Percentiles rank a stretch among this genome's conserved stretches.
Conservation (phyloP, 2,329 filamentous ascomycete genomes). For the Cercospora janseana region DNA sequence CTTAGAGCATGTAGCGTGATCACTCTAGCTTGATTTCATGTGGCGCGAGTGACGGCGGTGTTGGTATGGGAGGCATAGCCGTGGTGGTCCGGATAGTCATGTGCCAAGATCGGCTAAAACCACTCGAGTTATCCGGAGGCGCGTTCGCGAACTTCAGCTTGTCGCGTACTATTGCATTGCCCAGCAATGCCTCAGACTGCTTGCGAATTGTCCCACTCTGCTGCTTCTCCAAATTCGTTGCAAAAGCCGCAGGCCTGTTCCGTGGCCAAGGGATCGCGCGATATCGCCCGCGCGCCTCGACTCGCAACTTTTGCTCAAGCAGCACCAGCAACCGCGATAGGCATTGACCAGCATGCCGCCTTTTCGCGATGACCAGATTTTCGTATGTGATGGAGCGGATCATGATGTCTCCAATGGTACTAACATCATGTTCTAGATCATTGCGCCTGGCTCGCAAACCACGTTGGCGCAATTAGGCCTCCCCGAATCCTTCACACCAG, state of each 20-base stretch:
- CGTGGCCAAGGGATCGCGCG: background rate
- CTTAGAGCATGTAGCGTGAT: too few relatives aligned
- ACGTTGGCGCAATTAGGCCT: slow-evolving; percentile 90
- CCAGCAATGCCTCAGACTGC: too few relatives aligned
- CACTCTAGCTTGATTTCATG: too few relatives aligned
- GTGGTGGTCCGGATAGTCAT: background rate
- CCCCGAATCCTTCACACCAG: slow-evolving; percentile 84
- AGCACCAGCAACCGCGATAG: background rate
- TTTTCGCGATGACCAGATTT: slow-evolving; percentile 39
- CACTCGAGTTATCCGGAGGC: background rate
- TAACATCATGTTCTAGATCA: slow-evolving; percentile 46
- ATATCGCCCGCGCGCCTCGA: background rate
- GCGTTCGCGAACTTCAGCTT: slow-evolving; percentile 14
- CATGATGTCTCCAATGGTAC: background rate
- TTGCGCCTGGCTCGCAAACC: slow-evolving; percentile 81
- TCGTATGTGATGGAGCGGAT: slow-evolving; percentile 26
- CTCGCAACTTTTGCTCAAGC: background rate
- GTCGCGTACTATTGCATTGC: background rate
- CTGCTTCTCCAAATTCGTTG: too few relatives aligned
- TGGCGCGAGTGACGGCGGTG: too few relatives aligned
- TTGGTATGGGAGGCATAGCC: too few relatives aligned
- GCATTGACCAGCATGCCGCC: slow-evolving; percentile 32
- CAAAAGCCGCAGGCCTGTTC: too few relatives aligned
- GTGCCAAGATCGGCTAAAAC: slow-evolving; percentile 2
- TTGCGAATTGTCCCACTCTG: too few relatives aligned